Evolutionary conservation across 495 filamentous ascomycete species (phyloP), one percentile per base, ranked within the genome.

Genomic region (Evansstolkia leycettana): DNA sequence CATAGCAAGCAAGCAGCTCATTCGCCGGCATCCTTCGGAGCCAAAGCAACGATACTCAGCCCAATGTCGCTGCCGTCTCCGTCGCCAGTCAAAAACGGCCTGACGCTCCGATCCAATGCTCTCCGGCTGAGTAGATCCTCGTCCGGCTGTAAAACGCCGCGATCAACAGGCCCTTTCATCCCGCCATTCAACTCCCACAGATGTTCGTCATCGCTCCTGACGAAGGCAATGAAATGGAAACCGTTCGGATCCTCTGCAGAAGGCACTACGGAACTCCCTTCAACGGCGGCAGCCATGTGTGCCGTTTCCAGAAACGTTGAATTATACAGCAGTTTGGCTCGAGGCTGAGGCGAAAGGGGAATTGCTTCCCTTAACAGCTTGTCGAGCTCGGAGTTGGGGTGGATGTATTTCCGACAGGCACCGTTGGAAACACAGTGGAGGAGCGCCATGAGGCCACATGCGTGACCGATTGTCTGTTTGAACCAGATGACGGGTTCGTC

Each of bases 101-200:
- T n/a, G n/a, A n/a, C n/a, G n/a, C n/a, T n/a, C n/a, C n/a, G n/a
- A n/a, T n/a, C n/a, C n/a, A n/a, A n/a, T n/a, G n/a, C n/a, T 26
- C 24, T 26, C 24, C 7, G 24, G 24, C 77, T 76, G 18, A 92
- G 50, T 29, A 86, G 64, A 63, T 90, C 85, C 14, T 82, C 81
- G 2, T 65, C 72, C 2, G 65, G 64, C 2, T 38, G 62, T 6
- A 90, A 51, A 9, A 43, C 41, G 1, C 85, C 85, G n/a, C 81
- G 62, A 20, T 81, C 66, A 18, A 90, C 37, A 2, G 85, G 85
- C 0, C 85, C 84, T 40, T 79, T 78, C 39, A 83, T 50, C 0
- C 71, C 55, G 5, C 86, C 84, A 64, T 92, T 83, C 33, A 94
- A 61, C 63, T 92, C 86, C 76, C 85, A 92, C 25, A 92, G 57